A percentile compares a stretch with the other conserved stretches of the same genome.
Evolutionary conservation across 768 basidiomycete species (phyloP).

Genomic region (Pulveroboletus ravenelii): DNA sequence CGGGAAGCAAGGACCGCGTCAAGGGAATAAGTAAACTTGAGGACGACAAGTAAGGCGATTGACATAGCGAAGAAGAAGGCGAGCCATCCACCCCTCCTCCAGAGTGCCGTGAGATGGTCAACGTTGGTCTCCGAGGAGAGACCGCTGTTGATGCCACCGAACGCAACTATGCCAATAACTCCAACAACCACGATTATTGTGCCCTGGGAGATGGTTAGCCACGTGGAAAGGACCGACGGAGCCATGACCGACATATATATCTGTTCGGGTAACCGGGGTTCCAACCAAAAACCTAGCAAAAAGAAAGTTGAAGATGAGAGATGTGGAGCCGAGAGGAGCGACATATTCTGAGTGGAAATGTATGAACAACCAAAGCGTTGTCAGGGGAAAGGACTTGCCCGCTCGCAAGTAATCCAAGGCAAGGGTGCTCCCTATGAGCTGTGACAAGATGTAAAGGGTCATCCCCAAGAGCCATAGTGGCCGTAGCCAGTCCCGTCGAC

Average conservation of each 20-base stretch:
- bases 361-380: slow-evolving; percentile 3
- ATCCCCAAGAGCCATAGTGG: slow-evolving; percentile 91
- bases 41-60: slow-evolving; percentile 57
- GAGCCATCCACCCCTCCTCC: slow-evolving; percentile 89
- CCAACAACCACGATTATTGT: slow-evolving; percentile 79
- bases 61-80: slow-evolving; percentile 82
- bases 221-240: background rate
- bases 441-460: slow-evolving; percentile 88
- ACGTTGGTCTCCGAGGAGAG: slow-evolving; percentile 71
- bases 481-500: slow-evolving; percentile 74
- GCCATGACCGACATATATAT: slow-evolving; percentile 62
- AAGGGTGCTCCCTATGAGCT: slow-evolving; percentile 82
- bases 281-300: slow-evolving; percentile 88
- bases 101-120: slow-evolving; percentile 71
- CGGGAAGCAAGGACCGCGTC: slow-evolving; percentile 70
- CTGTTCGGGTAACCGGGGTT: slow-evolving; percentile 76
- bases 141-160: slow-evolving; percentile 80
- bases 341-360: slow-evolving; percentile 69
- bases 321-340: slow-evolving; percentile 89
- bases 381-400: slow-evolving; percentile 36
- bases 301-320: slow-evolving; percentile 93
- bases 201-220: slow-evolving; percentile 43
- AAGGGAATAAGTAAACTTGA: slow-evolving; percentile 66
- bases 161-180: slow-evolving; percentile 83
- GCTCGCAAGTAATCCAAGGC: slow-evolving; percentile 88